A percentile compares a stretch with the other conserved stretches of the same genome.
Evolutionary conservation across 164 flowering plant genomes (phyloP).

Genomic region (Umbilicus rupestris): DNA sequence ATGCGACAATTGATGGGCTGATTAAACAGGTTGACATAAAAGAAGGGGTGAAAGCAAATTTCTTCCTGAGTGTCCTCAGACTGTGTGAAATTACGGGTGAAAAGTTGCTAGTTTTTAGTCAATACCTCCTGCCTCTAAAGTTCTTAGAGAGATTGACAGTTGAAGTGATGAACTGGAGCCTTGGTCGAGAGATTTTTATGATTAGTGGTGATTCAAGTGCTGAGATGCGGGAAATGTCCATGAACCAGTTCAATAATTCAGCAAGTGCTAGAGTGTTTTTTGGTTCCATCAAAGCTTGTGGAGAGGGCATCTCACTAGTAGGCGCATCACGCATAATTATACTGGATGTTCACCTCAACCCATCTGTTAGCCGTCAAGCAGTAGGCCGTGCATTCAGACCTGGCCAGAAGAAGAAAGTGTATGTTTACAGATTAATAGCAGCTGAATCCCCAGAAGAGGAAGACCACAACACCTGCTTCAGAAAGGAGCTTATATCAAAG

Average conservation of each 20-base stretch:
- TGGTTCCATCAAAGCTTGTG: constrained; percentile 90
- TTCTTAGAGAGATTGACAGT: constrained; percentile 59
- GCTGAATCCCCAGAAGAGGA: constrained; percentile 73
- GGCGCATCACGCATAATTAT: constrained; percentile 83
- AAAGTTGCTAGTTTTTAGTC: constrained; percentile 81
- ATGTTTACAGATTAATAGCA: constrained; percentile 60
- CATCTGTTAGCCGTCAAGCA: constrained; percentile 82
- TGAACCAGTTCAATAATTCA: constrained; percentile 70
- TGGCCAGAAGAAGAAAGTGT: constrained; percentile 69
- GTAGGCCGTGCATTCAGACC: constrained; percentile 93
- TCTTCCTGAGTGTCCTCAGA: constrained; percentile 53
- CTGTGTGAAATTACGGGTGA: constrained; percentile 67
- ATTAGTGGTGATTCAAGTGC: constrained; percentile 62
- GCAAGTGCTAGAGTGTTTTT: constrained; percentile 68
- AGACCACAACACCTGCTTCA: constrained; percentile 53
- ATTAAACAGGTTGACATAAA: constrained; percentile 34
- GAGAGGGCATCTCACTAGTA: constrained; percentile 88
- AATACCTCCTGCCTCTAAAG: constrained; percentile 67
- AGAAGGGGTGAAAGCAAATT: constrained; percentile 86
- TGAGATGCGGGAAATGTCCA: constrained; percentile 47
- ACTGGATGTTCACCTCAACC: constrained; percentile 77
- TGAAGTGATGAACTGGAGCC: constrained; percentile 48
- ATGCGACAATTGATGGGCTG: constrained; percentile 28
- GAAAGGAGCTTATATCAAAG: constrained; percentile 66
- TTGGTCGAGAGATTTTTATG: constrained; percentile 53